These are phyloP conservation scores for Escallonia herrerae DNA, from an alignment of 129 eudicot genomes.

Conservation along the genomic window DNA sequence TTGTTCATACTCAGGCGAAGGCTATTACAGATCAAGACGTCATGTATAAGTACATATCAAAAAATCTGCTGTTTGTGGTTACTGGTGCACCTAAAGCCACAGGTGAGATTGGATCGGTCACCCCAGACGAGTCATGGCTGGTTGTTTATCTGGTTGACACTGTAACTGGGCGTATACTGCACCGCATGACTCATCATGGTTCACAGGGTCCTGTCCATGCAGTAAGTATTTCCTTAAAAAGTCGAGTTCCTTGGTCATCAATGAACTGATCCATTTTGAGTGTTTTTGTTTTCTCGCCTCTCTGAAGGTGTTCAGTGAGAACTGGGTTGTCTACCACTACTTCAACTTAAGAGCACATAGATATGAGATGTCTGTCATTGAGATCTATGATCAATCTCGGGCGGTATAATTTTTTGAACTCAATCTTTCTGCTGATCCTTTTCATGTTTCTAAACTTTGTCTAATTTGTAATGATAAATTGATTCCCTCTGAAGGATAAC, in stretches of 20 bases:
- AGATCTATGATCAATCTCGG: conserved; percentile 90
- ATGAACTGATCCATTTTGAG: not conserved
- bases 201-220: conserved; percentile 98
- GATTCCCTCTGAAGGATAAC: conserved; percentile 56
- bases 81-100: conserved; percentile 88
- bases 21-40: conserved; percentile 79
- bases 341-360: conserved; percentile 93
- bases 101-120: conserved; percentile 87
- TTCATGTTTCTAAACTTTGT: not conserved
- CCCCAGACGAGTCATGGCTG: conserved; percentile 86
- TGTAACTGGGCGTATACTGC: conserved; percentile 85
- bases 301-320: conserved; percentile 90
- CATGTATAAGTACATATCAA: conserved; percentile 84
- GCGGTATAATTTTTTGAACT: conserved; percentile 54
- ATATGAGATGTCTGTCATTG: conserved; percentile 96
- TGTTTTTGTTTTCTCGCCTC: not conserved
- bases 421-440: not conserved
- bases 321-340: conserved; percentile 99
- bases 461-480: not conserved
- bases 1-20: conserved; percentile 97
- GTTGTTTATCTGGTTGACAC: conserved; percentile 85
- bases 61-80: conserved; percentile 73
- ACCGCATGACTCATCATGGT: conserved; percentile 92
- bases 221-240: conserved; percentile 45
- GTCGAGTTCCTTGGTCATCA: conserved; percentile 2